Evolutionary conservation across 441 rosid species (phyloP).

Genomic region (Gossypium aridum): DNA sequence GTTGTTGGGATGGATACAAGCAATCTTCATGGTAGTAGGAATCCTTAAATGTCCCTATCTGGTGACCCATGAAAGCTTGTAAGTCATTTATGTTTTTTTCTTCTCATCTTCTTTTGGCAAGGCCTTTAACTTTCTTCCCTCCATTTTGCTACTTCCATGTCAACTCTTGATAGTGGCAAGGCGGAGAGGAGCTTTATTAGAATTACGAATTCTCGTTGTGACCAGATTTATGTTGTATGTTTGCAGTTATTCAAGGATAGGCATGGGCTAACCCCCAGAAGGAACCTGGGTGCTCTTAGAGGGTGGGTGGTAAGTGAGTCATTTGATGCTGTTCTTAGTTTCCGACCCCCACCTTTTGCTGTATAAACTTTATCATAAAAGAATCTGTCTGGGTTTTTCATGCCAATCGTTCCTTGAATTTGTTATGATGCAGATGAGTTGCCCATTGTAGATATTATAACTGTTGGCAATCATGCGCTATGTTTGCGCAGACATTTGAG

Average conservation of each 20-base stretch:
- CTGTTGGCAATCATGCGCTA: slow-evolving; percentile 39
- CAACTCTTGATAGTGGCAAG: not conserved
- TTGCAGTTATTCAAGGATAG: slow-evolving; percentile 28
- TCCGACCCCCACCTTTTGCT: slow-evolving; percentile 33
- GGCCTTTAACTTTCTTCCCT: not conserved
- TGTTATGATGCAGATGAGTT: slow-evolving; percentile 35
- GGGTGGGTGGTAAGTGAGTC: slow-evolving; percentile 53
- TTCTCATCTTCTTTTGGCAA: not conserved
- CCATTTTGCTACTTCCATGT: not conserved
- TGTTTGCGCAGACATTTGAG: slow-evolving; percentile 27
- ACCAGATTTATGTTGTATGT: not conserved
- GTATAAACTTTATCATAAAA: slow-evolving; percentile 24
- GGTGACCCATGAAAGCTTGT: slow-evolving; percentile 36
- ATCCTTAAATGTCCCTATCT: slow-evolving; percentile 18
- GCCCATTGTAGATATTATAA: slow-evolving; percentile 53
- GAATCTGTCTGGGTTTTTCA: slow-evolving; percentile 20
- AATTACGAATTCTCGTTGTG: not conserved
- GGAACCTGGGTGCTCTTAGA: slow-evolving; percentile 24
- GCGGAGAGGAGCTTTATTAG: not conserved
- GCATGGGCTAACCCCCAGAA: slow-evolving; percentile 26
- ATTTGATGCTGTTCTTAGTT: slow-evolving; percentile 33
- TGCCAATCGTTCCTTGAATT: slow-evolving; percentile 30
- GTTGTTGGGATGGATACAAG: slow-evolving; percentile 65
- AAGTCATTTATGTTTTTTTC: slow-evolving; percentile 20
- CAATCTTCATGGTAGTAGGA: slow-evolving; percentile 55